These are phyloP conservation scores for Trypanosoma theileri DNA, from an alignment of 208 protist genomes.

Conservation along the genomic window DNA sequence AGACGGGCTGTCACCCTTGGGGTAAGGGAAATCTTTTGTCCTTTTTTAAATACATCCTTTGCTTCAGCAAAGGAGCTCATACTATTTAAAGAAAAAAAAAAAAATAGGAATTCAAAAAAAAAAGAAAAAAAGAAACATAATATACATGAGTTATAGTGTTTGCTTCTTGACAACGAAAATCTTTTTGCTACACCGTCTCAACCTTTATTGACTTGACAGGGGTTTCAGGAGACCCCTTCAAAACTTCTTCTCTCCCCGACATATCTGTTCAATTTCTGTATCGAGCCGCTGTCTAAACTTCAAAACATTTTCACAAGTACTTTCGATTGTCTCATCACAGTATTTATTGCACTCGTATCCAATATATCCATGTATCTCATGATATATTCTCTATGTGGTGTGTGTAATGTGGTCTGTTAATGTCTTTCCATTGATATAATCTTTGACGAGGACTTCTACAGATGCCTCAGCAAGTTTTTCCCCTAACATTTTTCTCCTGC, in stretches of 20 bases:
- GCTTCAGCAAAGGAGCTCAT: too few species aligned
- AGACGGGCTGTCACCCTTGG: slow-evolving; percentile 10
- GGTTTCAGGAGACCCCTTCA: background rate
- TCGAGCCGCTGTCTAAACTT: background rate
- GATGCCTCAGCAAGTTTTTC: background rate
- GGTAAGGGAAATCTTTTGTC: background rate
- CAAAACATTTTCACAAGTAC: slow-evolving; percentile 4
- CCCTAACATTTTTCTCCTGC: background rate
- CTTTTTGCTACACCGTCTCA: background rate
- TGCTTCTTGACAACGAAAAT: too few species aligned
- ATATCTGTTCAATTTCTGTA: background rate
- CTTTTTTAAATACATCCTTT: background rate
- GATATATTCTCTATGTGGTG: background rate
- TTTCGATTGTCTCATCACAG: background rate
- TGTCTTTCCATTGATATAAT: background rate
- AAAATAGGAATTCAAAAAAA: too few species aligned
- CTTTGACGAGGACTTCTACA: background rate
- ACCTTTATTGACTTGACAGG: slow-evolving; percentile 12
- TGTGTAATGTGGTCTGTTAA: background rate
- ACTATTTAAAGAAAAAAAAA: too few species aligned
- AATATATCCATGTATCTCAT: background rate
- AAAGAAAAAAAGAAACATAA: too few species aligned
- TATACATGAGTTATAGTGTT: too few species aligned
- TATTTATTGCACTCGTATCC: background rate
- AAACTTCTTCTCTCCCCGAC: slow-evolving; percentile 4